These are phyloP conservation scores for Saccharomyces hybrid DNA, from an alignment of 1,139 yeast genomes.

Conservation along the genomic window DNA sequence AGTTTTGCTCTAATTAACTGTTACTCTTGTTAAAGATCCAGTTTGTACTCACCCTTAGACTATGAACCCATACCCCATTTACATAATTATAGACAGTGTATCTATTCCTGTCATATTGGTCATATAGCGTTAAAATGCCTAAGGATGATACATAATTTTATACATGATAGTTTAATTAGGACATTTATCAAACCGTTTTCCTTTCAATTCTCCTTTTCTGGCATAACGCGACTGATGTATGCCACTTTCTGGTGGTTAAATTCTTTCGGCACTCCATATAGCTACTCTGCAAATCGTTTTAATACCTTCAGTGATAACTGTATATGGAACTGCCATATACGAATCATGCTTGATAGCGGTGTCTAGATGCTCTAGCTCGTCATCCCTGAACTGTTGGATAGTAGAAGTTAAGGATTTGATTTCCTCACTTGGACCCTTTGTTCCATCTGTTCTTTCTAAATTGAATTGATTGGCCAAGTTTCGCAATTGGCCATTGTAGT, in stretches of 20 bases:
- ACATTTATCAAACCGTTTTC: neutral
- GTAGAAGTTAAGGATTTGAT: slow-evolving; percentile 49
- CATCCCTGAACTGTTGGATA: slow-evolving; percentile 80
- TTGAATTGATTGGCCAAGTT: slow-evolving; percentile 57
- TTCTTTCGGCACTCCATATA: slow-evolving; percentile 85
- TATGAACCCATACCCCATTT: neutral
- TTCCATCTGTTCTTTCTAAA: slow-evolving; percentile 39
- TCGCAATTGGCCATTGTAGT: slow-evolving; percentile 84
- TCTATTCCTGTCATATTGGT: neutral
- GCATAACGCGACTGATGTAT: neutral
- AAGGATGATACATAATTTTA: neutral
- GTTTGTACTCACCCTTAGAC: neutral
- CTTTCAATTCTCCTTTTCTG: neutral
- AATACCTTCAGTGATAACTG: slow-evolving; percentile 78
- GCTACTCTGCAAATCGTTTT: slow-evolving; percentile 78
- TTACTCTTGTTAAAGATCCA: neutral
- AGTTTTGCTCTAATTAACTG: neutral
- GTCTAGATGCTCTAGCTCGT: slow-evolving; percentile 89
- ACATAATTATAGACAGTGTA: neutral
- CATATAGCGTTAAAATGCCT: neutral
- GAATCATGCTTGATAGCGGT: slow-evolving; percentile 92
- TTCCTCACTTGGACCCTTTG: slow-evolving; percentile 44
- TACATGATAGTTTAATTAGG: neutral
- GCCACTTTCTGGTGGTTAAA: slow-evolving; percentile 33
- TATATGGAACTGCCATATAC: slow-evolving; percentile 86